Conservation (phyloP, 2,329 filamentous ascomycete species). For the Lachnellula occidentalis region DNA sequence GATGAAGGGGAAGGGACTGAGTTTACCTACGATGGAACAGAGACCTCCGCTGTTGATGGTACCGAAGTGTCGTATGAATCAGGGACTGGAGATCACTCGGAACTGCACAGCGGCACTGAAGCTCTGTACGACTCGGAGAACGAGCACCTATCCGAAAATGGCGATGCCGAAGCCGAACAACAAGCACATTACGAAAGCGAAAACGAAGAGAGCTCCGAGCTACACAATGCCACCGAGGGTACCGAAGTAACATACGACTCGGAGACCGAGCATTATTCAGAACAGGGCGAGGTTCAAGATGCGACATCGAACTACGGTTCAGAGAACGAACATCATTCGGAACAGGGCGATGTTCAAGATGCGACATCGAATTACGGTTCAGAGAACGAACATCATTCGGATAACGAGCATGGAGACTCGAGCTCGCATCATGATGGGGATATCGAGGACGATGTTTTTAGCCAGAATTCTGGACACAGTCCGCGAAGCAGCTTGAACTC, state of each 20-base stretch:
- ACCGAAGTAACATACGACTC: slow-evolving; percentile 2
- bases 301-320: not conserved
- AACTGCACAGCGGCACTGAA: not conserved
- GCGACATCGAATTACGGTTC: not conserved
- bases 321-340: slow-evolving; percentile 12
- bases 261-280: slow-evolving; percentile 10
- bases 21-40: slow-evolving; percentile 24
- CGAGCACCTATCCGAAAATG: slow-evolving; percentile 2
- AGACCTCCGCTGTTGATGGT: slow-evolving; percentile 18
- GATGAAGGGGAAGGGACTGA: slow-evolving; percentile 26
- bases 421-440: slow-evolving; percentile 31
- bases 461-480: slow-evolving; percentile 20
- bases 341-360: not conserved
- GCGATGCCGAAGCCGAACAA: not conserved
- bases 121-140: not conserved
- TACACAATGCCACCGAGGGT: not conserved
- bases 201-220: slow-evolving; percentile 1
- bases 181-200: not conserved
- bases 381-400: slow-evolving; percentile 16
- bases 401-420: slow-evolving; percentile 22
- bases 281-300: not conserved
- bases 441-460: slow-evolving; percentile 33
- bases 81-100: not conserved
- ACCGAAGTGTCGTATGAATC: slow-evolving; percentile 16
- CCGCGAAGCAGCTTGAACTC: slow-evolving; percentile 26